These are phyloP conservation scores for Podospora conica DNA, from an alignment of 495 filamentous ascomycete genomes.

Conservation along the genomic window DNA sequence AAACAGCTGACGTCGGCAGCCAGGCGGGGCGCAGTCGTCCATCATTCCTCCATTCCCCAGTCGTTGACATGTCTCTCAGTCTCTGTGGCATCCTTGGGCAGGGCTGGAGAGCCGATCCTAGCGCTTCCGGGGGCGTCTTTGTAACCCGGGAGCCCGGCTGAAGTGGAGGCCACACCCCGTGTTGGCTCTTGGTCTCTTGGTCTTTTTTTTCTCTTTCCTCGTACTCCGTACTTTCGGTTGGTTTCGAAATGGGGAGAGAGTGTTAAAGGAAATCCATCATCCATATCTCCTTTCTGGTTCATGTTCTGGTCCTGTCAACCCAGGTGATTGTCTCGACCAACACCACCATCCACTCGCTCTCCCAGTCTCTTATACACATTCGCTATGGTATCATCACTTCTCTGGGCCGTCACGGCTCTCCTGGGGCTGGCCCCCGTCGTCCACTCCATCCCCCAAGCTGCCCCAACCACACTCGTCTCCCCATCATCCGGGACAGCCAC, in stretches of 20 bases:
- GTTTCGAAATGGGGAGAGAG: neutral
- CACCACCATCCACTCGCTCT: neutral
- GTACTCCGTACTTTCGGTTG: neutral
- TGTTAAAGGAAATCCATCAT: neutral
- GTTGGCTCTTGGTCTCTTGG: neutral
- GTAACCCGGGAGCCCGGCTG: constrained; percentile 11
- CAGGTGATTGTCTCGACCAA: neutral
- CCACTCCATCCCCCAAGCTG: constrained; percentile 1
- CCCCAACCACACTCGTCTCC: neutral
- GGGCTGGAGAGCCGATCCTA: constrained; percentile 3
- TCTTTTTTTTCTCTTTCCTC: neutral
- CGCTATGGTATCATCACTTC: constrained; percentile 1
- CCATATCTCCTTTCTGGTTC: neutral
- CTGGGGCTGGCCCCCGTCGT: constrained; percentile 6
- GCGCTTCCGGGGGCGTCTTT: constrained; percentile 7
- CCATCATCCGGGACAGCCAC: neutral
- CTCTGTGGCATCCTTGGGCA: neutral
- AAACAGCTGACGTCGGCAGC: constrained; percentile 7
- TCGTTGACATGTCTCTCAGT: neutral
- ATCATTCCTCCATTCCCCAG: neutral
- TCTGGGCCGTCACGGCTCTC: constrained; percentile 4
- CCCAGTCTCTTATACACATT: neutral
- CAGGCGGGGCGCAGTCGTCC: neutral
- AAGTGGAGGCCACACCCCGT: neutral
- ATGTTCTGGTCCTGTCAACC: neutral